Percentiles rank a stretch among this genome's conserved stretches.
phyloP scores from a whole-genome alignment of 495 filamentous ascomycete species.

The Saxophila tyrrhenica region DNA sequence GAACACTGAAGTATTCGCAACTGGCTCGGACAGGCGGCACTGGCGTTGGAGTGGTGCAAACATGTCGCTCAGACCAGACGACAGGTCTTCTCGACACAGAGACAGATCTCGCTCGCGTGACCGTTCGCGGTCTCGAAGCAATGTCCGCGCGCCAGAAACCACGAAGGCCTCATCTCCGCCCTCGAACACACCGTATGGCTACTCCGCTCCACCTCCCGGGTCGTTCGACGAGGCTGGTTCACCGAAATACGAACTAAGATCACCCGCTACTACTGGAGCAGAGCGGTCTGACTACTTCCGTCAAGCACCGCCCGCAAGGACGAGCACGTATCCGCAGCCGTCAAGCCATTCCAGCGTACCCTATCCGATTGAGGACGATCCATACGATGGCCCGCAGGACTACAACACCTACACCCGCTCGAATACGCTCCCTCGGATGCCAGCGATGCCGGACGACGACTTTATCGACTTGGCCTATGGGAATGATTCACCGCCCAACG shows the following conservation, averaged over 20 bases:
- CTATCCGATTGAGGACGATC: slow-evolving; percentile 8
- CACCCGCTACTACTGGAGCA: not conserved
- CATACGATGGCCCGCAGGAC: slow-evolving; percentile 24
- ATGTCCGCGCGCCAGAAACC: not conserved
- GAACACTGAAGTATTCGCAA: no score
- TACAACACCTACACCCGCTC: slow-evolving; percentile 14
- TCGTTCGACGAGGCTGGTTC: not conserved
- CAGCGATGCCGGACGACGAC: slow-evolving; percentile 3
- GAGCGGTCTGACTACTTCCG: not conserved
- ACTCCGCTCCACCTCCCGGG: not conserved
- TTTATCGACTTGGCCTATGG: slow-evolving; percentile 16
- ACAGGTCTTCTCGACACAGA: not conserved
- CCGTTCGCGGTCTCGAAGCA: not conserved
- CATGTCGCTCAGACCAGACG: not conserved
- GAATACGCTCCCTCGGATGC: not conserved
- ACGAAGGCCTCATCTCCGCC: not conserved
- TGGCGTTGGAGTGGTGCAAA: not conserved
- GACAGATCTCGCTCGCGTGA: not conserved
- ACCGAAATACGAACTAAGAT: not conserved
- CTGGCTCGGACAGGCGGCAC: not conserved
- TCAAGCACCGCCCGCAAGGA: not conserved
- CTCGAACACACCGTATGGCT: not conserved
- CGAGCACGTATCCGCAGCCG: not conserved
- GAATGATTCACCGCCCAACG: not conserved
- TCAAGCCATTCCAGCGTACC: not conserved